Evolutionary conservation across 2,329 filamentous ascomycete genomes (phyloP), one percentile per base, ranked within the genome.

Genomic region (Colletotrichum sp.): DNA sequence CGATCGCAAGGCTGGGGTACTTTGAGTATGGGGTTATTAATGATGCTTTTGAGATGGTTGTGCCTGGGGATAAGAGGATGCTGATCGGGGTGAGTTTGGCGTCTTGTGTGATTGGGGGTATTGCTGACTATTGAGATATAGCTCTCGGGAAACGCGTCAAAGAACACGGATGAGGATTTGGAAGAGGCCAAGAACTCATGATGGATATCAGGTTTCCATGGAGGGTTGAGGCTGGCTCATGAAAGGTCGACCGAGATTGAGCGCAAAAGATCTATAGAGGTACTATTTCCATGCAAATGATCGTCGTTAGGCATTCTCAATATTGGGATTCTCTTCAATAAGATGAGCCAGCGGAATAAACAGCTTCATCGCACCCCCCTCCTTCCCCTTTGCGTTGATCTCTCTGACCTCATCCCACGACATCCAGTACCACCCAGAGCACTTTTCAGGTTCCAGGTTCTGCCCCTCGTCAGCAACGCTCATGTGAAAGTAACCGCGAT

Each of bases 361-460:
- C 21, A 85, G 67, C 13, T 74, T 75, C 14, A 79, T 78, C 3
- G 71, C 43, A 4, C n/a, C 79, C 10, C 75, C 38, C 1, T 73
- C 56, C 52, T 16, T 36, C 18, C 65, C 72, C 18, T 68, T 28
- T 12, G 58, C 65, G 52, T 62, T 30, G 24, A 78, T 61, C 7
- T 24, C 36, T 81, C 80, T 55, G 34, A 91, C 77, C 24, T 89
- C 84, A 0, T 85, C 81, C 86, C 86, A 89, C 4, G 81, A 80
- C 77, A 83, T 83, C 89, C 88, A 91, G 9, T 79, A 75, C 90
- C 90, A 91, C 0, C 81, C 83, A 9, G 84, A 84, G 77, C 89
- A 90, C 79, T 91, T 91, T 3, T 88, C 79, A 0, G 87, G 86
- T 71, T 91, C 90, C 63, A 86, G 26, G 7, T 18, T 28, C 78